Evolutionary conservation across 2,329 filamentous ascomycete genomes (phyloP), one percentile per base, ranked within the genome.

Genomic region (Clonostachys byssicola): DNA sequence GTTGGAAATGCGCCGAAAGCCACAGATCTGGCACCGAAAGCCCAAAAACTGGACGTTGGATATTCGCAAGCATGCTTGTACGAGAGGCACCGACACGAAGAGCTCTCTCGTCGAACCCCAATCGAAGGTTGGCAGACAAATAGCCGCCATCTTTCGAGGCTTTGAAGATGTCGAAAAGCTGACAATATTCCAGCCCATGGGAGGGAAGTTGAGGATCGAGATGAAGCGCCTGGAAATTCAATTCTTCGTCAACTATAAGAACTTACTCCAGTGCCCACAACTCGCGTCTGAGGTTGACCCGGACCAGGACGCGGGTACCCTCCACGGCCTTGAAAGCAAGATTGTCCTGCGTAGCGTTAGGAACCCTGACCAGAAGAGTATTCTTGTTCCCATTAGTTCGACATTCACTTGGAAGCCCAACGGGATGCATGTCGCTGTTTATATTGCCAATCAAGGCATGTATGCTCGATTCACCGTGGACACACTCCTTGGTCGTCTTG

Each of bases 401-500:
- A 23, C 41, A 6, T 30, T 30, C 23, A 18, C 20, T n/a, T 34
- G 13, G 36, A 13, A 13, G 17, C 4, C 43, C 52, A 1, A 65
- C 73, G 0, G 46, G 57, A 0, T 63, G 65, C 12, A 50, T 20
- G 45, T 47, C 16, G 12, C 30, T 12, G 34, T 47, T 23, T 13
- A 30, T 12, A 47, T 47, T 30, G 12, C 16, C 13, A 23, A 54
- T 2, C 6, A 35, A 5, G 68, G 66, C 0, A 34, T 43, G 0
- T 83, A 82, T 49, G 65, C 66, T 0, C 73, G 66, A 8, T 86
- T 77, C 44, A 63, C 62, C 0, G 73, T 86, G 40, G 74, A 87
- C 42, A 56, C 69, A 2, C 56, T 77, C 0, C 66, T 88, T 3
- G 74, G 77, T 0, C 71, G 78, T 1, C 59, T 88, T 0, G 71